Percentiles rank a stretch among this genome's conserved stretches.
phyloP scores from a whole-genome alignment of 2,329 filamentous ascomycete genomes.

The Purpureocillium takamizusanense region DNA sequence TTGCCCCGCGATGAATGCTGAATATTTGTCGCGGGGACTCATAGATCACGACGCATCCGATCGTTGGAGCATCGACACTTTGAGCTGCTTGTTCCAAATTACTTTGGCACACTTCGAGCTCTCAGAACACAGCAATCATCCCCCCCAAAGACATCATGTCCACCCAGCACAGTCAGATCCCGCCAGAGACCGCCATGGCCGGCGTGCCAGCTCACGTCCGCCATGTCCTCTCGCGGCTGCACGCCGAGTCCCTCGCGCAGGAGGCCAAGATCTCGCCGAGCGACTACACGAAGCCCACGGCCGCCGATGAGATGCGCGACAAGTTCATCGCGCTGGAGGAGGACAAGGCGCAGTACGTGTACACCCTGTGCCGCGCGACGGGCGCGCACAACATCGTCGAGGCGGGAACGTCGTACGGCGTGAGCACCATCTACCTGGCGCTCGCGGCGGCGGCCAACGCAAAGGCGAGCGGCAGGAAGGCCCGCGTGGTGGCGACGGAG shows the following conservation, averaged over 20 bases:
- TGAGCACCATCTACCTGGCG: conserved; percentile 55
- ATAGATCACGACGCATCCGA: no score
- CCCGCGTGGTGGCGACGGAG: conserved; percentile 48
- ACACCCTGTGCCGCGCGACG: conserved; percentile 40
- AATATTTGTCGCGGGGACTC: no score
- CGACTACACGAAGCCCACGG: conserved; percentile 1
- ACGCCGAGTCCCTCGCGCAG: conserved; percentile 7
- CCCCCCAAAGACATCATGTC: no score
- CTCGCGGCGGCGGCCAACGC: conserved; percentile 44
- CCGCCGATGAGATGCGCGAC: conserved; percentile 34
- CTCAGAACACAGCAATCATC: no score
- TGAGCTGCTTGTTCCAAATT: no score
- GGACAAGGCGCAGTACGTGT: conserved; percentile 49
- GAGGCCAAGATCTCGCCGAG: conserved; percentile 3
- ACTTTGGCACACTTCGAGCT: no score
- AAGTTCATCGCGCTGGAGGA: conserved; percentile 52
- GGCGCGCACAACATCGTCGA: conserved; percentile 47
- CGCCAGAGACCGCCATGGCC: conserved; percentile 2
- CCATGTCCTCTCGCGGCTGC: conserved; percentile 7
- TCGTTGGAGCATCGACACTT: no score
- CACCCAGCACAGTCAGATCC: not conserved
- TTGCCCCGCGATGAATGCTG: no score
- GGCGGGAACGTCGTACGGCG: conserved; percentile 52
- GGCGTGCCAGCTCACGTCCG: conserved; percentile 5
- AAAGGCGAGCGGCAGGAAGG: conserved; percentile 21